Evolutionary conservation across 176 grass and related monocot species (phyloP), one percentile per base, ranked within the genome.

Genomic region (Lolium multiflorum): DNA sequence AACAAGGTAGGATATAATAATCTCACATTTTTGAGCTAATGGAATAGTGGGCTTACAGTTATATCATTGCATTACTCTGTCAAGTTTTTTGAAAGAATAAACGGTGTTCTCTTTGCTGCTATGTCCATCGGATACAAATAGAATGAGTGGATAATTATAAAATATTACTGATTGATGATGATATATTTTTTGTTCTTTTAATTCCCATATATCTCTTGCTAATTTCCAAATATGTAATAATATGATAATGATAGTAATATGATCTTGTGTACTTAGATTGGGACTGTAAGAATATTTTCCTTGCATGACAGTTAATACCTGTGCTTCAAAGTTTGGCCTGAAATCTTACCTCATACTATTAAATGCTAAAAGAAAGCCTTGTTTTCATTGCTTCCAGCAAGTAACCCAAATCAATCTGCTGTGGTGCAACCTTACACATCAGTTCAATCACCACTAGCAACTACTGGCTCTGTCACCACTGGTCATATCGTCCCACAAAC

Each of bases 321-420:
- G 52, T 0, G 55, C 13, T 76, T 68, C 39, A 60, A 70, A 86
- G 4, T 71, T 72, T 78, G 4, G 71, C 46, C 46, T 31, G 6
- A 37, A 72, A 71, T 83, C 0, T 48, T 83, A 47, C 43, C 3
- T n/a, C 9, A 28, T n/a, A 67, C 4, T 75, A 24, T 83, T 68
- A n/a, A 60, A 58, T 31, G 72, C 83, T 81, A 11, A 76, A 76
- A 78, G 26, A 39, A 61, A 41, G 16, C 82, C 67, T 88, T 64
- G 4, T 63, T 90, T 88, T 90, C 50, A 76, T 81, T 87, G 66
- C 87, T 72, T 78, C 26, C 87, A 95, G 93, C 76, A 73, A 49
- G 63, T 24, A 91, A 82, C 37, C 56, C 88, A 78, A 91, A 75
- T 71, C 57, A 89, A 83, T 84, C 90, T 78, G 80, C 71, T 39